Evolutionary conservation across 495 filamentous ascomycete genomes (phyloP).

Genomic region (Aspergillus wentii): DNA sequence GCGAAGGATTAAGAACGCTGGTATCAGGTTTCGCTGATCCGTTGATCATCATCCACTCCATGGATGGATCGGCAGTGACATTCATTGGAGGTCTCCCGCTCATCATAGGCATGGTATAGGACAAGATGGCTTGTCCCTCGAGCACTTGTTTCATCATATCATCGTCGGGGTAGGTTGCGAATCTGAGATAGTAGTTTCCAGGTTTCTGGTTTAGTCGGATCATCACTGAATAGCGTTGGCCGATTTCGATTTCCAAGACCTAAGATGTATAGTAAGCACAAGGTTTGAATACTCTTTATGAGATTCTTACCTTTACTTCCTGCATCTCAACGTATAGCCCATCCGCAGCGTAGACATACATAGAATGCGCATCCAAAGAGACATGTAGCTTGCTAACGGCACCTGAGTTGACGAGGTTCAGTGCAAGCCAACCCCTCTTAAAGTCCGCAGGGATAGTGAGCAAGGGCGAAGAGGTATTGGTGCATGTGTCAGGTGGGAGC

Average conservation of each 20-base stretch:
- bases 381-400: constrained; percentile 9
- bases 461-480: constrained; percentile 9
- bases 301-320: constrained; percentile 14
- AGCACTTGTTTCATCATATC: constrained; percentile 16
- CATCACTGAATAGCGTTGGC: constrained; percentile 19
- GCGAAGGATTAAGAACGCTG: constrained; percentile 1
- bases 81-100: background rate
- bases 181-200: constrained; percentile 13
- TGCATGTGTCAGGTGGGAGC: constrained; percentile 14
- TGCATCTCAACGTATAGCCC: constrained; percentile 16
- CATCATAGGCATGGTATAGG: constrained; percentile 2
- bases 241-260: constrained; percentile 12
- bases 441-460: constrained; percentile 5
- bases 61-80: constrained; percentile 2
- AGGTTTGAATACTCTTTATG: too few species aligned
- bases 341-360: constrained; percentile 17
- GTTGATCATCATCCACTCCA: constrained; percentile 12
- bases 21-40: constrained; percentile 4
- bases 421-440: constrained; percentile 12
- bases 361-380: constrained; percentile 16
- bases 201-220: constrained; percentile 14
- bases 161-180: constrained; percentile 11
- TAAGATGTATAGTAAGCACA: constrained; percentile 2
- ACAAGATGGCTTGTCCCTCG: constrained; percentile 11
- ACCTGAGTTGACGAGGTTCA: constrained; percentile 15